Evolutionary conservation across 2,329 filamentous ascomycete species (phyloP), one percentile per base, ranked within the genome.

Genomic region (Cercospora zeina): DNA sequence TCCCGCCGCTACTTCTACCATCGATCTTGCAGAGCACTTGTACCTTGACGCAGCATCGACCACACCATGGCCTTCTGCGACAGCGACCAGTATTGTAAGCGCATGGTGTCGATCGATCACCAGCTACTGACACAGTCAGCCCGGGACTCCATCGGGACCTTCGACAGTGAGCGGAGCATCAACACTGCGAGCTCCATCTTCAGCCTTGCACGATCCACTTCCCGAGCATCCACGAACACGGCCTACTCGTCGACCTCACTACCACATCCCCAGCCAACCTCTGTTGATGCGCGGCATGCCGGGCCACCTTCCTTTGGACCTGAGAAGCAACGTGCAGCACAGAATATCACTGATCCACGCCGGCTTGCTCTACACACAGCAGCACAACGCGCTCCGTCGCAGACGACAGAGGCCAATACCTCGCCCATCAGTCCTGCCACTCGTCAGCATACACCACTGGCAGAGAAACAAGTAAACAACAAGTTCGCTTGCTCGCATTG

Each of bases 401-500:
- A 45, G 16, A 39, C 16, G 2, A n/a, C 36, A 19, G 27, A 33
- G 11, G 36, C 58, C 21, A 30, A 33, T 14, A 30, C 14, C 14
- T n/a, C 21, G 33, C 31, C 19, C 11, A 53, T 19, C 11, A 14
- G 34, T 19, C 19, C 39, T 21, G 45, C 21, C n/a, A 37, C 31
- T 30, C 24, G 36, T n/a, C 27, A 34, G 10, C 24, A 33, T n/a
- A 45, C 58, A 16, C 31, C 58, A 37, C 19, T 61, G 6, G 37
- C 19, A 4, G 53, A 57, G 31, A 61, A 57, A 24, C 59, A 61
- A 27, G 59, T 53, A 5, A 39, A 16, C 33, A 61, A 61, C 45
- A 33, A 39, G 14, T 61, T 57, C 37, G 59, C 59, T 3, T 61
- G 59, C 13, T 61, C 59, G 16, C 59, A 61, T 37, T 61, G 59